These are phyloP conservation scores for Trichoderma gracile DNA, from an alignment of 2,329 filamentous ascomycete species.

Conservation along the genomic window DNA sequence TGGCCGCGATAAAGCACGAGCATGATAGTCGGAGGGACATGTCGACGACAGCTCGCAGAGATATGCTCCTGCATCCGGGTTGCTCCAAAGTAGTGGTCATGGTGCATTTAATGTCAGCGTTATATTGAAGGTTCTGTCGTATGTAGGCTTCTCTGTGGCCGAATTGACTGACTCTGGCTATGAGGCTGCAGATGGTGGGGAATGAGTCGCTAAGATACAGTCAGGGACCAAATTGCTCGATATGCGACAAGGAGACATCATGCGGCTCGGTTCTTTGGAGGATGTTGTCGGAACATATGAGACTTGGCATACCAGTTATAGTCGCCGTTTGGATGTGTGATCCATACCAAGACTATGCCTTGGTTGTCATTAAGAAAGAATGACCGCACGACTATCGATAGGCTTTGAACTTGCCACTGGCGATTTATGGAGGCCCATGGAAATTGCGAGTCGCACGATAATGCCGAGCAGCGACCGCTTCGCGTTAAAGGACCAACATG, in stretches of 20 bases:
- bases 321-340: constrained; percentile 16
- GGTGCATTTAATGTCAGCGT: not conserved
- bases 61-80: not conserved
- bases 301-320: constrained; percentile 7
- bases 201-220: not conserved
- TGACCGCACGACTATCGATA: not conserved
- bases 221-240: not conserved
- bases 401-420: not conserved
- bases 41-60: not conserved
- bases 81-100: constrained; percentile 7
- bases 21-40: constrained; percentile 11
- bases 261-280: not conserved
- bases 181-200: constrained; percentile 9
- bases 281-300: constrained; percentile 5
- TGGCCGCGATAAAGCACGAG: constrained; percentile 15
- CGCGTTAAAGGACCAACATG: constrained; percentile 12
- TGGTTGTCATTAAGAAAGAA: not conserved
- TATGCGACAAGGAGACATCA: not conserved
- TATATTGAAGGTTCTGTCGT: constrained; percentile 6
- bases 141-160: not conserved
- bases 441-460: constrained; percentile 6
- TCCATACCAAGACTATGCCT: constrained; percentile 1
- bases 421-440: constrained; percentile 7
- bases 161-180: constrained; percentile 11
- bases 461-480: constrained; percentile 12